Base-by-base conservation (phyloP, 2,329 filamentous ascomycete species). In the Aureobasidium subglaciale region DNA sequence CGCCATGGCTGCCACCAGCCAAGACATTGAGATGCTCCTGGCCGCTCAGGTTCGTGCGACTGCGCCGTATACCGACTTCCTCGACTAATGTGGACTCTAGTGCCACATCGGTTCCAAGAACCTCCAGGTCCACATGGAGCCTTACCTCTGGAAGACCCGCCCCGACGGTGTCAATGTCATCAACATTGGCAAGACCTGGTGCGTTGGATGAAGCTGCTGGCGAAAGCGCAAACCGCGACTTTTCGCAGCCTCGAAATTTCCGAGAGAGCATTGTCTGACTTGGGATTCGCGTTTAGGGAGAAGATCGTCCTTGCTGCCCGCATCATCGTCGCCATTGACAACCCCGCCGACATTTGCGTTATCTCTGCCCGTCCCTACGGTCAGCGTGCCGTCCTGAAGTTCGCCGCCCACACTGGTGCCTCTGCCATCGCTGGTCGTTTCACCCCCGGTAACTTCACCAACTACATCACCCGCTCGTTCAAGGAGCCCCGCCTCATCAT, bases 401-500 rank as follows among this genome's bases (percentile, higher is more conserved):
- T 99, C 82, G 93, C 93, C 71, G 82, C 90, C 64, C 93, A 99
- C 87, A 99, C 93, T 66, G 93, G 93, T 75, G 91, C 95, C 71
- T 88, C 90, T 71, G 88, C 93, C 77, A 99, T 99, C 73, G 95
- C 93, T 71, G 93, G 93, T 81, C 93, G 93, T 76, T 99, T 99
- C 88, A 99, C 93, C 74, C 93, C 93, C 75, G 93, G 93, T 88
- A 96, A 92, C 79, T 99, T 99, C 87, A 99, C 93, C 84, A 99
- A 99, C 86, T 99, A 99, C 88, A 99, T 99, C 87, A 99, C 95
- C 78, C 92, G 93, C 73, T 97, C 93, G 65, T 99, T 99, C 90
- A 96, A 96, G 87, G 93, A 99, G 84, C 93, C 93, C 74, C 95
- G 95, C 78, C 84, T 99, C 73, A 97, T 99, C 79, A 86, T 99